These are phyloP conservation scores for Trichoderma virens DNA, from an alignment of 495 filamentous ascomycete species.

Conservation along the genomic window DNA sequence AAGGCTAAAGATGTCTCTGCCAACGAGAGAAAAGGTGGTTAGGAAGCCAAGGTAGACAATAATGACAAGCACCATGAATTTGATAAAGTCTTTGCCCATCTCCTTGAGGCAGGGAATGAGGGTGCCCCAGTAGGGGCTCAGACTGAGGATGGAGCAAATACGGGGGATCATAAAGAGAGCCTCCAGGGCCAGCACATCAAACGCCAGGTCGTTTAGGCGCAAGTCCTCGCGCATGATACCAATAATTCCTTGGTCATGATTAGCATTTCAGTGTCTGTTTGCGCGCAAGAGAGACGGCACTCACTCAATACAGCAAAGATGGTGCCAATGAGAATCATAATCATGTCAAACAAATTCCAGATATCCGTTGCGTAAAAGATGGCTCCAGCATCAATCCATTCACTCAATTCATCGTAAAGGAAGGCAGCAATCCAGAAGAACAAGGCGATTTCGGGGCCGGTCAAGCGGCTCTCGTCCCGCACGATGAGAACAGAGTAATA, in stretches of 20 bases:
- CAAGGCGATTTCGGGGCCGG: slow-evolving; percentile 44
- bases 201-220: slow-evolving; percentile 64
- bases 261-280: not conserved
- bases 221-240: slow-evolving; percentile 57
- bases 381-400: slow-evolving; percentile 74
- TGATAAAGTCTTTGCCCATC: slow-evolving; percentile 90
- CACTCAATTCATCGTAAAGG: slow-evolving; percentile 77
- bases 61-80: slow-evolving; percentile 80
- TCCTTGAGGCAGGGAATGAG: slow-evolving; percentile 81
- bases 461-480: slow-evolving; percentile 40
- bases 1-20: slow-evolving; percentile 66
- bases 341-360: slow-evolving; percentile 81
- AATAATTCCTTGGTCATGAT: slow-evolving; percentile 49
- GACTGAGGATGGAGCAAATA: slow-evolving; percentile 79
- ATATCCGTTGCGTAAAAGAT: slow-evolving; percentile 82
- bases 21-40: slow-evolving; percentile 85
- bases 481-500: slow-evolving; percentile 79
- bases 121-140: slow-evolving; percentile 83
- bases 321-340: slow-evolving; percentile 75
- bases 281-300: slow-evolving; percentile 24
- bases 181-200: slow-evolving; percentile 83
- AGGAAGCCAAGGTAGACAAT: slow-evolving; percentile 82
- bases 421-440: slow-evolving; percentile 75
- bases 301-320: slow-evolving; percentile 65
- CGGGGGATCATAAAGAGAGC: slow-evolving; percentile 85